Conservation (phyloP, 2,329 filamentous ascomycete species). For the Colletotrichum coccodes region DNA sequence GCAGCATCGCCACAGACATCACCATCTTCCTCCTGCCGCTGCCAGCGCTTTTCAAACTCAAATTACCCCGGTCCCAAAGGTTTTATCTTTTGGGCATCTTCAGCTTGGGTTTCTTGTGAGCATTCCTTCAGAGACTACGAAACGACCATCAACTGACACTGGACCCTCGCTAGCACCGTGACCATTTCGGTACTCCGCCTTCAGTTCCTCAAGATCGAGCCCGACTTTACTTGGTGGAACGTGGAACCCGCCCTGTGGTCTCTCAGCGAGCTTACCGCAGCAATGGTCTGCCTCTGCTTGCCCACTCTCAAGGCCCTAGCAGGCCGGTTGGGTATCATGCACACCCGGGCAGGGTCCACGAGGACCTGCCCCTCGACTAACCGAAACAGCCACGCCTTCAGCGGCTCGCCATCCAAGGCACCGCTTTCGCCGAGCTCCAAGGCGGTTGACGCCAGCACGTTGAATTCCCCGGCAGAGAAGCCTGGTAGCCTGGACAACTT, state of each 20-base stretch:
- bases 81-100: slow-evolving; percentile 39
- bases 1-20: slow-evolving; percentile 40
- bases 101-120: slow-evolving; percentile 41
- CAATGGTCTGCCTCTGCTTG: slow-evolving; percentile 37
- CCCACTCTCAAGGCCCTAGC: slow-evolving; percentile 33
- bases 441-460: background rate
- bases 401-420: background rate
- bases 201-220: slow-evolving; percentile 26
- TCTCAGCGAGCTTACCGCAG: slow-evolving; percentile 35
- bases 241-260: slow-evolving; percentile 38
- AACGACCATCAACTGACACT: background rate
- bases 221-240: slow-evolving; percentile 36
- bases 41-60: slow-evolving; percentile 38
- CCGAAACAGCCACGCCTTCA: background rate
- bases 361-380: background rate
- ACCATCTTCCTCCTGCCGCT: slow-evolving; percentile 40
- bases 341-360: background rate
- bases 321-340: slow-evolving; percentile 2
- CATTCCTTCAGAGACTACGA: background rate
- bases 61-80: slow-evolving; percentile 36
- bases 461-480: slow-evolving; percentile 4
- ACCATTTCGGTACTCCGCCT: slow-evolving; percentile 38
- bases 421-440: background rate
- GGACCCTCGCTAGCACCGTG: slow-evolving; percentile 30
- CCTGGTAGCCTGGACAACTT: slow-evolving; percentile 1